Evolutionary conservation across 495 filamentous ascomycete genomes (phyloP), one percentile per base, ranked within the genome.

Genomic region (Physcia stellaris): DNA sequence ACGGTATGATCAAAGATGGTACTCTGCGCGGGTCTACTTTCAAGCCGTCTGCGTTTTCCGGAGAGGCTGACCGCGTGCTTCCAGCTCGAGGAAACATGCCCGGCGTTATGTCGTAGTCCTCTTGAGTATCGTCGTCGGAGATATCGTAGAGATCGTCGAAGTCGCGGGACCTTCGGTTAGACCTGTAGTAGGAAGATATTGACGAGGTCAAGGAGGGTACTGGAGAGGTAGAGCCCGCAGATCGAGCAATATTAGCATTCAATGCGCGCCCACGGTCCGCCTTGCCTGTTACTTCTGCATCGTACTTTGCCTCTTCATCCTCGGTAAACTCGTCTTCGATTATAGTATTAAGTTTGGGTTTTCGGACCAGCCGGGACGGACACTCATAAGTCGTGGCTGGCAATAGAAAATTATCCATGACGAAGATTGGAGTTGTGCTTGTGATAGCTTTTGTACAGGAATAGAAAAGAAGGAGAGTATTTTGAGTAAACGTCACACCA

Each of bases 131-230:
- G 37, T 80, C 73, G 31, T 80, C 76, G 6, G 81, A 83, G 23
- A 82, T 67, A 55, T 93, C 84, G 49, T 93, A 92, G 16, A 94
- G 58, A 42, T 90, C 84, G 51, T 90, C 84, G 52, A 86, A 87
- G 23, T 81, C 77, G 45, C 68, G 62, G 31, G 63, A 63, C 43
- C 68, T 73, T 26, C 66, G 52, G 35, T 62, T 61, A 42, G 64
- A 71, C 64, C 67, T 43, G 15, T 40, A 43, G 31, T 55, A 54
- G 24, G 56, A 51, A 13, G 47, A 53, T 32, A 47, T 41, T 2
- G 49, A 74, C 21, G 64, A 64, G 40, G 66, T 61, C 12, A 65
- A 62, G 3, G 67, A 68, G 11, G 60, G 60, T 34, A 63, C 60
- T 3, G 71, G 68, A 19, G 64, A 71, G 33, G 61, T 60, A 3